Base-by-base conservation (phyloP, 148 eudicot genomes). In the Rhododendron kiyosumense region DNA sequence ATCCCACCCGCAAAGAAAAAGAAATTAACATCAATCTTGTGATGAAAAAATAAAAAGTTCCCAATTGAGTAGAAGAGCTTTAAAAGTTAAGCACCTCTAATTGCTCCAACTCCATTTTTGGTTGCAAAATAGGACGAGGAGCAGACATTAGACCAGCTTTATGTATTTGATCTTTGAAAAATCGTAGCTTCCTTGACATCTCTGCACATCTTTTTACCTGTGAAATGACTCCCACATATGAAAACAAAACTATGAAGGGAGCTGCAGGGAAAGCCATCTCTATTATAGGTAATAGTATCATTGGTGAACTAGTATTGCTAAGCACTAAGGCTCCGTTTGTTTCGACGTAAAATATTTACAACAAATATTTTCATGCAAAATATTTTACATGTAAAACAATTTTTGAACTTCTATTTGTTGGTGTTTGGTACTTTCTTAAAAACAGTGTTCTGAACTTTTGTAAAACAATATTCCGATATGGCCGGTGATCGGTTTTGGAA, bases 151-250 rank as follows among this genome's bases (percentile, higher is more conserved):
- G 81, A 79, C 98, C 96, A 81, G 98, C 96, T 89, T 94, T 97
- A 77, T 89, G 92, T 85, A 97, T 95, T 91, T 97, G 99, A 86
- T 97, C 99, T 90, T 97, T 97, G 85, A 93, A 91, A 93, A 95
- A 97, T 9, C 98, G 93, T 88, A 97, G 90, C 86, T 93, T 97
- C 90, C 99, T 91, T 86, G 98, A 95, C 99, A 97, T 97, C 91
- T 97, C 99, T 59, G 98, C 99, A 88, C 99, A 97, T 86, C 98
- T 91, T 92, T 97, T 97, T 74, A 97, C 99, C 99, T 97, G 89
- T 73, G 86, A 87, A 85, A 87, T 41, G 38, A 52, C 49, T 48
- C 73, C 71, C 74, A 41, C 71, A 46, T 17, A 57, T 75, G 22
- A 48, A 59, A 75, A 14, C 10, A 74, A 78, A 57, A 10, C 17